Base-by-base conservation (phyloP, 2,329 filamentous ascomycete species). In the Aspergillus ochraceoroseus region DNA sequence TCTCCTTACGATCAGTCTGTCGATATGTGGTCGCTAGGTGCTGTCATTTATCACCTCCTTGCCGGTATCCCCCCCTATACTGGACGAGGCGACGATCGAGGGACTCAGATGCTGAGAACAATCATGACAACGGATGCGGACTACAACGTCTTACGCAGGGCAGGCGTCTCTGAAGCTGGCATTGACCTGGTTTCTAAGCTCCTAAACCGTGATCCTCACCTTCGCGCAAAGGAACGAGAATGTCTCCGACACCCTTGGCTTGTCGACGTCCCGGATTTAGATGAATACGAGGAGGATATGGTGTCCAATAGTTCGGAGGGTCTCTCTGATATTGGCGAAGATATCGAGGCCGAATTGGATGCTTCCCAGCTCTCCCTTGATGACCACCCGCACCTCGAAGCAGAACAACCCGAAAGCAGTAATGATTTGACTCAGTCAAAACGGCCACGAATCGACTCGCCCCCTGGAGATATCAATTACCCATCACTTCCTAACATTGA, bases 11-110 rank as follows among this genome's bases (percentile, higher is more conserved):
- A 82, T 57, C 87, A 94, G 47, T 87, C 88, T 1, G 86, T 96
- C 20, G 92, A 98, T 59, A 85, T 95, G 47, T 98, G 92, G 90
- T 96, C 92, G 0, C 79, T 95, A 32, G 92, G 87, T 11, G 92
- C 89, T 9, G 92, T 98, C 1, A 67, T 96, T 4, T 98, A 88
- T 68, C 92, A 85, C 57, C 74, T 87, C 5, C 71, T 98, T n/a
- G 88, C 83, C 4, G 80, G 79, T 7, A 74, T 75, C 19, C 85
- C 90, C 18, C 90, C 92, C 0, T 96, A 87, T 61, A 83, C 83
- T 18, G 88, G 85, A 11, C 79, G 81, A 48, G 80, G 77, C 18
- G 86, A 87, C 52, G 80, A 83, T 35, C 82, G 80, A 48, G 85
- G 90, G 46, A 80, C 81, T 3, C 83, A 86, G 53, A 82, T 96